A percentile compares a stretch with the other conserved stretches of the same genome.
These are phyloP conservation scores for Penicillium sp. DNA, from an alignment of 2,329 filamentous ascomycete genomes.

Conservation along the genomic window DNA sequence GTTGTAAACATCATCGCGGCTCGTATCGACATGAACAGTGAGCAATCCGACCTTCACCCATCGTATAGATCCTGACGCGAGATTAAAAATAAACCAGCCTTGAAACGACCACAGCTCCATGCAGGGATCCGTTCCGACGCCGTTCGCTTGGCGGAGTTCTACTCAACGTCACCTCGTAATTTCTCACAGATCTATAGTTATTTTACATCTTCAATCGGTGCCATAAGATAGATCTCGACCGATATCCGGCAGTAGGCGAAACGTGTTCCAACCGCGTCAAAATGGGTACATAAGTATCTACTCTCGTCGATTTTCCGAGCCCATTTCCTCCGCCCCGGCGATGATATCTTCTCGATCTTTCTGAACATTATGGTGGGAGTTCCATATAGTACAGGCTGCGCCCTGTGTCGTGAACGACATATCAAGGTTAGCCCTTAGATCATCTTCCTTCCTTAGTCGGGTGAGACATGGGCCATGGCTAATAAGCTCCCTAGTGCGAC, in stretches of 20 bases:
- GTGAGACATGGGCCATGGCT: not conserved
- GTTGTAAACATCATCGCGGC: no score
- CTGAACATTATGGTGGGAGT: slow-evolving; percentile 39
- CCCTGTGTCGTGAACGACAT: slow-evolving; percentile 40
- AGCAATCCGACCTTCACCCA: not conserved
- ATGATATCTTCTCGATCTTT: not conserved
- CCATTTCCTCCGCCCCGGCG: not conserved
- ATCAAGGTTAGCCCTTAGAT: slow-evolving; percentile 38
- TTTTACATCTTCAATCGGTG: no score
- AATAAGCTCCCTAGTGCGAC: slow-evolving; percentile 40
- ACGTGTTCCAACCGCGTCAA: not conserved
- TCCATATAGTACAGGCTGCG: slow-evolving; percentile 42
- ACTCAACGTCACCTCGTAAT: no score
- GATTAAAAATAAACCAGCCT: not conserved
- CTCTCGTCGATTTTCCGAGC: not conserved
- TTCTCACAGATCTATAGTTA: no score
- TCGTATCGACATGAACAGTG: no score
- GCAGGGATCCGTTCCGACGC: not conserved
- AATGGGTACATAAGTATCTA: slow-evolving; percentile 3
- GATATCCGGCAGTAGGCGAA: not conserved
- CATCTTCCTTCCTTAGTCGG: slow-evolving; percentile 3
- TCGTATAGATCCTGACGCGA: not conserved
- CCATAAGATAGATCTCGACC: no score
- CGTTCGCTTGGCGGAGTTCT: no score
- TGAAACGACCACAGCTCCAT: not conserved